Percentiles rank a stretch among this genome's conserved stretches.
Evolutionary conservation across 2,329 filamentous ascomycete genomes (phyloP).

Genomic region (Fonsecaea erecta): DNA sequence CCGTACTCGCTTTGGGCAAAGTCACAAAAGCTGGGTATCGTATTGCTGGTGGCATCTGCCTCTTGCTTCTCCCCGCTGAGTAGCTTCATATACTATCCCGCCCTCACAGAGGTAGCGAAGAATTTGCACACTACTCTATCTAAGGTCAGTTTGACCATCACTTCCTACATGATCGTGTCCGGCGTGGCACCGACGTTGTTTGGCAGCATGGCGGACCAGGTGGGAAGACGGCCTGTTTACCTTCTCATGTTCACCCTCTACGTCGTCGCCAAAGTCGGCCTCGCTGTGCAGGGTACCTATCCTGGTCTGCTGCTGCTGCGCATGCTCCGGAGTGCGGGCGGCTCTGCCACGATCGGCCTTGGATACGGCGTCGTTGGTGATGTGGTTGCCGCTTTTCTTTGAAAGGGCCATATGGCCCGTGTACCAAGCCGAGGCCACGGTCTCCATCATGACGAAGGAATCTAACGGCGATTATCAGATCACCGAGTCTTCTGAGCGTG

Average conservation of each 20-base stretch:
- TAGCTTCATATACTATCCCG: slow-evolving; percentile 39
- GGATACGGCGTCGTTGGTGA: slow-evolving; percentile 50
- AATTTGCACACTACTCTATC: slow-evolving; percentile 17
- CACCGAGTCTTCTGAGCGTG: slow-evolving; percentile 47
- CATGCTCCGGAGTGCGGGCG: slow-evolving; percentile 51
- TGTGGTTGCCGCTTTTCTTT: slow-evolving; percentile 35
- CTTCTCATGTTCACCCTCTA: slow-evolving; percentile 42
- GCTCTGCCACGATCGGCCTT: slow-evolving; percentile 50
- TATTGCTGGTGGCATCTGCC: slow-evolving; percentile 12
- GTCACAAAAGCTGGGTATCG: slow-evolving; percentile 1
- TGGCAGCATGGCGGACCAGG: slow-evolving; percentile 41
- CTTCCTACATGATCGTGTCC: slow-evolving; percentile 27
- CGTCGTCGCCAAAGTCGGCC: slow-evolving; percentile 47
- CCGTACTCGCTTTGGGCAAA: background rate
- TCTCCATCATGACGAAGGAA: background rate
- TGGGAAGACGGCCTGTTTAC: slow-evolving; percentile 42
- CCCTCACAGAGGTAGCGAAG: slow-evolving; percentile 16
- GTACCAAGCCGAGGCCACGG: background rate
- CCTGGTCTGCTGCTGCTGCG: slow-evolving; percentile 47
- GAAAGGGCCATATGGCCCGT: background rate
- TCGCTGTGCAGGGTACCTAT: slow-evolving; percentile 48
- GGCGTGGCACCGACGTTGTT: slow-evolving; percentile 42
- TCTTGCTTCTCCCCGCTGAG: slow-evolving; percentile 15
- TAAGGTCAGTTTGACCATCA: slow-evolving; percentile 31
- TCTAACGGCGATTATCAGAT: background rate